Conservation (phyloP, 345 rosid genomes). For the Kandelia obovata region DNA sequence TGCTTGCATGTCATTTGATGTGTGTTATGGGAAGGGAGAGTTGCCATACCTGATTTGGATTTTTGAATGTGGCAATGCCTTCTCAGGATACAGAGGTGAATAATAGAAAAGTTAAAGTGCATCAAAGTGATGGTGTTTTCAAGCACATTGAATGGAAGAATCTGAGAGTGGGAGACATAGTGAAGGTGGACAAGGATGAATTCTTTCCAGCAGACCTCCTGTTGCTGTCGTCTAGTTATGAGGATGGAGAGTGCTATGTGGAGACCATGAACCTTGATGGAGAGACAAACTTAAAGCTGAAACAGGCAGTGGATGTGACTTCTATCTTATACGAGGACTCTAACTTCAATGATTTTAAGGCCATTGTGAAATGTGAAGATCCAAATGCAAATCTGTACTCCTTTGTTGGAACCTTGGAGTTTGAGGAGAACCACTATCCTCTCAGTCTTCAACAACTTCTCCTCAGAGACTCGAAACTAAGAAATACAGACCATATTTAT, state of each 20-base stretch:
- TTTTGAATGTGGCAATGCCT: background rate
- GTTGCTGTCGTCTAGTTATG: slow-evolving; percentile 76
- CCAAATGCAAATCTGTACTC: slow-evolving; percentile 88
- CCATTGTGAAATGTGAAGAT: slow-evolving; percentile 73
- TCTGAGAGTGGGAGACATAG: slow-evolving; percentile 74
- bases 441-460: slow-evolving; percentile 82
- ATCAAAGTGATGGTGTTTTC: slow-evolving; percentile 50
- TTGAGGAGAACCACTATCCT: slow-evolving; percentile 50
- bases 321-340: slow-evolving; percentile 56
- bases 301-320: slow-evolving; percentile 75
- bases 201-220: slow-evolving; percentile 84
- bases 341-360: slow-evolving; percentile 56
- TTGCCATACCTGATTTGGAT: background rate
- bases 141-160: slow-evolving; percentile 57
- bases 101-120: slow-evolving; percentile 70
- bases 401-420: slow-evolving; percentile 71
- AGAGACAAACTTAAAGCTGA: slow-evolving; percentile 82
- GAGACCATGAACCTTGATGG: slow-evolving; percentile 98
- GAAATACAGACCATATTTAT: slow-evolving; percentile 73
- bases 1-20: background rate
- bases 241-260: slow-evolving; percentile 78
- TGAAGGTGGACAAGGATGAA: slow-evolving; percentile 77
- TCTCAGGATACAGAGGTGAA: slow-evolving; percentile 77
- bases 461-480: slow-evolving; percentile 76
- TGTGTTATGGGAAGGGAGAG: slow-evolving; percentile 1